Base-by-base conservation (phyloP, 1,284 basidiomycete species). In the Neotropicomus parvogracilis region DNA sequence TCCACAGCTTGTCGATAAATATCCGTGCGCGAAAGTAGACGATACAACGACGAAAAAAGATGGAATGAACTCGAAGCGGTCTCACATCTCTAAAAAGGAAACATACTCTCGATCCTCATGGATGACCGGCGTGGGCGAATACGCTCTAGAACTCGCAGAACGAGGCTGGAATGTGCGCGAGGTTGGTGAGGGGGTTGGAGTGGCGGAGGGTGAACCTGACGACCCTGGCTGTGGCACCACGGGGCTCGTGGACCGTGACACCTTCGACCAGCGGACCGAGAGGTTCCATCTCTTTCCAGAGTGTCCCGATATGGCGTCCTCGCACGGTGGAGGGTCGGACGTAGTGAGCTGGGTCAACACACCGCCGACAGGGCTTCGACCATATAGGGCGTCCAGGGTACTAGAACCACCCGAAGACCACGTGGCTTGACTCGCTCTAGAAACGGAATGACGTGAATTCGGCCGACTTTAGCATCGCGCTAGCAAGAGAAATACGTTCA, bases 31-130 rank as follows among this genome's bases (percentile, higher is more conserved):
- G 24, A 24, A 24, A 2, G 17, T 29, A 10, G 20, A 27, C n/a
- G 10, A 37, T 19, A 28, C 9, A 14, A 32, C n/a, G 29, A 21
- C 6, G 3, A 34, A 6, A 10, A 5, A 40, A 16, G 8, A 19
- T 32, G 19, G 24, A 14, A 7, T 17, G 19, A 10, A 32, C 7
- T 1, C 24, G 26, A 16, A 14, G 20, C 8, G n/a, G 8, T 16
- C 17, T 63, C 50, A 62, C 12, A 64, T 26, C 3, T 64, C 62
- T 46, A 67, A 46, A 16, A 64, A 64, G 13, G 62, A 64, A 10
- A 66, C 49, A 46, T 64, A 66, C 31, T 66, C 59, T 24, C 7
- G 36, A 16, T 52, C 46, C 36, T 64, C 54, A 19, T 38, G 40
- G 17, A 61, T 45, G 19, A 48, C 36, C 7, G 62, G 41, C 16